phyloP scores from a whole-genome alignment of 1,139 yeast genomes.

The Taiozyma sp. region DNA sequence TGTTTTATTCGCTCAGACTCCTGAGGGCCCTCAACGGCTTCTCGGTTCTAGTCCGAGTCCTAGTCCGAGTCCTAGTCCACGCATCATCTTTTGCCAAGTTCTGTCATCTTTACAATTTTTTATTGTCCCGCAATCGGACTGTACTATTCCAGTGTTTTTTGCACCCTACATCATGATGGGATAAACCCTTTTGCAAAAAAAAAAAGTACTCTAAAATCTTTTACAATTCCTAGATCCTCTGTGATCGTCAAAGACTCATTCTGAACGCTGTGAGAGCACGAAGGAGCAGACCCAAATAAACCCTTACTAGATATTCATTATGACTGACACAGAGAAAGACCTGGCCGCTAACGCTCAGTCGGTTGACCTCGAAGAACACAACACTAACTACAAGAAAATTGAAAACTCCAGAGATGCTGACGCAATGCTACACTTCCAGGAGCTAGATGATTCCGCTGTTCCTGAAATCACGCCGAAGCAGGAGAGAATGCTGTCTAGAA shows the following conservation, averaged over 20 bases:
- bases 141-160: neutral
- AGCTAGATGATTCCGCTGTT: conserved; percentile 27
- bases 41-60: no score
- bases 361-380: neutral
- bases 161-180: neutral
- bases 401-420: conserved; percentile 33
- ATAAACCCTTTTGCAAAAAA: no score
- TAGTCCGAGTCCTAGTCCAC: no score
- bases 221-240: no score
- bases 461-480: conserved; percentile 33
- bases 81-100: neutral
- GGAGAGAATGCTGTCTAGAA: conserved; percentile 30
- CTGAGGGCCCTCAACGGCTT: no score
- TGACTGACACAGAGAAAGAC: neutral
- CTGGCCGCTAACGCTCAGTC: neutral
- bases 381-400: conserved; percentile 12
- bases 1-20: no score
- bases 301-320: neutral
- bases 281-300: no score
- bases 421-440: conserved; percentile 33
- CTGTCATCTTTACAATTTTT: neutral
- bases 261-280: no score
- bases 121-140: neutral
- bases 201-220: no score
- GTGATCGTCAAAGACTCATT: no score